These are phyloP conservation scores for Jatropha curcas DNA, from an alignment of 345 rosid genomes.

Conservation along the genomic window DNA sequence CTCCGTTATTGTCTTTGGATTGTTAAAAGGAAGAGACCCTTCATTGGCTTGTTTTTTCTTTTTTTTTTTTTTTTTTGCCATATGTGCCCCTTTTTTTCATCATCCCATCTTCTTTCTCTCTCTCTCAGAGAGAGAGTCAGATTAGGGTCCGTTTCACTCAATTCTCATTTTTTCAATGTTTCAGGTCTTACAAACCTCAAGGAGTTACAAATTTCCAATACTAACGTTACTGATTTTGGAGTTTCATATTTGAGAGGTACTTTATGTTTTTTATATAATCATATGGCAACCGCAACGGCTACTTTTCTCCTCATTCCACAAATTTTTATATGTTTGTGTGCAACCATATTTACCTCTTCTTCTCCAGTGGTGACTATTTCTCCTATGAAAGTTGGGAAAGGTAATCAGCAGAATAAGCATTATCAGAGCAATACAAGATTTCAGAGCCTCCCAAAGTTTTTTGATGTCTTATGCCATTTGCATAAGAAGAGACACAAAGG, in stretches of 20 bases:
- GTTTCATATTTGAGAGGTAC: slow-evolving; percentile 69
- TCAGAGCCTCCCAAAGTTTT: background rate
- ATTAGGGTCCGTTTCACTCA: background rate
- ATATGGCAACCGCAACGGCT: background rate
- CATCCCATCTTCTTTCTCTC: background rate
- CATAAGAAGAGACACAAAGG: too few relatives aligned
- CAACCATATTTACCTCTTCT: background rate
- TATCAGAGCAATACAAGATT: background rate
- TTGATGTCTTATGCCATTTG: too few relatives aligned
- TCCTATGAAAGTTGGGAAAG: background rate
- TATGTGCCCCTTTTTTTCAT: too few relatives aligned
- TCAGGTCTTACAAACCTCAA: slow-evolving; percentile 68
- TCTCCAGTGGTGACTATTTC: background rate
- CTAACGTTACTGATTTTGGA: slow-evolving; percentile 72
- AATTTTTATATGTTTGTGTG: background rate
- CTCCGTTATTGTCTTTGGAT: background rate
- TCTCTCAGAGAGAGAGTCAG: background rate
- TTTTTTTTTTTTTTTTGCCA: background rate
- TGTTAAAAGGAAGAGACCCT: background rate
- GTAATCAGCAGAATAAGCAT: background rate
- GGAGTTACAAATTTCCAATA: slow-evolving; percentile 64
- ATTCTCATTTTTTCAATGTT: slow-evolving; percentile 20
- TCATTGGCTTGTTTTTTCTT: background rate
- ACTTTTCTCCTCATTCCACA: background rate
- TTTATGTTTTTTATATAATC: background rate